These are phyloP conservation scores for Nicotiana tabacum DNA, from an alignment of 257 asterid genomes.

Conservation along the genomic window DNA sequence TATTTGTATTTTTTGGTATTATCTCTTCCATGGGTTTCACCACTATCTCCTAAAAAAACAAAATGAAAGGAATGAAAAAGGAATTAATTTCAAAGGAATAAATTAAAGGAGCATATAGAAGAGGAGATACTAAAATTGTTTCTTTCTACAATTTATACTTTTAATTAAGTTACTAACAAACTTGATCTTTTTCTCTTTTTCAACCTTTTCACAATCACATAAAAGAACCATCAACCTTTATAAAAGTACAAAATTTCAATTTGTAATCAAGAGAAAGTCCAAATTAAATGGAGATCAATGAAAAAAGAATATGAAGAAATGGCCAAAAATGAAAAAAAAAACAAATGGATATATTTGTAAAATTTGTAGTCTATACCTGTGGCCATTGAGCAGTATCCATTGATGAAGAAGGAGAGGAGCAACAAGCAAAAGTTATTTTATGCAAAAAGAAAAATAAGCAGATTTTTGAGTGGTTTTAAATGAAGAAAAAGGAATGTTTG, in stretches of 20 bases:
- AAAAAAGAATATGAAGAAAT: background rate
- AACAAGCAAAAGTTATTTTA: background rate
- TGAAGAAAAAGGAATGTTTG: constrained; percentile 45
- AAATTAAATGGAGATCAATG: background rate
- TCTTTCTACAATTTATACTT: constrained; percentile 20
- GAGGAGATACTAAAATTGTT: constrained; percentile 18
- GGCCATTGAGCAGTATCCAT: constrained; percentile 86
- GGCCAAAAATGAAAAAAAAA: background rate
- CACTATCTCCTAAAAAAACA: constrained; percentile 40
- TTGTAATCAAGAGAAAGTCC: background rate
- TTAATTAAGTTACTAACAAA: background rate
- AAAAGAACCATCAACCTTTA: background rate
- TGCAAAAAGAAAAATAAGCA: constrained; percentile 20
- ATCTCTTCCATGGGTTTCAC: constrained; percentile 60
- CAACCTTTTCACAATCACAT: constrained; percentile 18
- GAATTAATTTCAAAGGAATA: background rate
- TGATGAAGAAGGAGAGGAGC: constrained; percentile 16
- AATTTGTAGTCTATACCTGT: constrained; percentile 45
- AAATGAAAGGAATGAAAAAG: background rate
- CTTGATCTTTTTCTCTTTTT: constrained; percentile 12
- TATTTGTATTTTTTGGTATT: constrained; percentile 13
- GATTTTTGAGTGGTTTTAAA: constrained; percentile 37
- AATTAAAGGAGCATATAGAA: background rate
- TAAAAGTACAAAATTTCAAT: background rate
- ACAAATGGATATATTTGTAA: background rate